phyloP scores from a whole-genome alignment of 441 rosid species.

The Codiaeum variegatum region DNA sequence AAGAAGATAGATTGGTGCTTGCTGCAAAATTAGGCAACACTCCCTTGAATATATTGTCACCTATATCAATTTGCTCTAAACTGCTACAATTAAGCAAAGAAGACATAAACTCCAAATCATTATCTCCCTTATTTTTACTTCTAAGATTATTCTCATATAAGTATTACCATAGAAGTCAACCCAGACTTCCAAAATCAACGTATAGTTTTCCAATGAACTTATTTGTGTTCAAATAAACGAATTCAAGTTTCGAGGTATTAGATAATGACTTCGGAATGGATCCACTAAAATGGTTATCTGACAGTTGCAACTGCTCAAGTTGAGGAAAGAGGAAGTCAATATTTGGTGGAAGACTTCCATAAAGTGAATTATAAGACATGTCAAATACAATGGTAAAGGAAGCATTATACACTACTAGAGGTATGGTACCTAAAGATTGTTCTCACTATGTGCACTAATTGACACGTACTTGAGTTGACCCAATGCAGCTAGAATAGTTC shows the following conservation, averaged over 20 bases:
- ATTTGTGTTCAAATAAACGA: not conserved
- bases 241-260: constrained; percentile 9
- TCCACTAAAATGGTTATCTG: constrained; percentile 2
- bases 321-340: constrained; percentile 7
- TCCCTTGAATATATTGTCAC: not conserved
- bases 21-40: not conserved
- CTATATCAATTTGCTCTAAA: not conserved
- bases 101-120: constrained; percentile 15
- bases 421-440: constrained; percentile 1
- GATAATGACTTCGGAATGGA: constrained; percentile 18
- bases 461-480: constrained; percentile 3
- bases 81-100: constrained; percentile 13
- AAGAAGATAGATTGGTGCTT: not conserved
- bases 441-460: not conserved
- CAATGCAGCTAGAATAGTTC: not conserved
- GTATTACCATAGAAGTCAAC: not conserved
- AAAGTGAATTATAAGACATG: not conserved
- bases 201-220: constrained; percentile 13
- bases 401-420: not conserved
- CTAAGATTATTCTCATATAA: constrained; percentile 4
- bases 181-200: constrained; percentile 14
- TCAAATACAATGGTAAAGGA: not conserved
- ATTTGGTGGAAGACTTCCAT: constrained; percentile 12
- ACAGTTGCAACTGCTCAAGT: not conserved
- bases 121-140: not conserved